Base-by-base conservation (phyloP, 257 asterid species). In the Cordia subcordata region DNA sequence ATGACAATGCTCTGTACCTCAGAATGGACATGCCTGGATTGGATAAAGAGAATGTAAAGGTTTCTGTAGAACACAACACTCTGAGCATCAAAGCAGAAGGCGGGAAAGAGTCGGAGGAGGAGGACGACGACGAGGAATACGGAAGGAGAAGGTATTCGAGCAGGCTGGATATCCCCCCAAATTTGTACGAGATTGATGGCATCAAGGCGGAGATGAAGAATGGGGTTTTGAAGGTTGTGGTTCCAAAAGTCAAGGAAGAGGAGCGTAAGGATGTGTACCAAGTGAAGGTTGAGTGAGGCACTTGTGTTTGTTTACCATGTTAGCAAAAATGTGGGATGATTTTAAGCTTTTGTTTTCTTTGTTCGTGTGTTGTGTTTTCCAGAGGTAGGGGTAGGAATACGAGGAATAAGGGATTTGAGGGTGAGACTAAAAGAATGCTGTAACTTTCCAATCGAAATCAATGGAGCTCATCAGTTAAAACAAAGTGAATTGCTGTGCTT, bases 121-220 rank as follows among this genome's bases (percentile, higher is more conserved):
- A 68, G 22, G 75, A 68, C 8, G 44, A 40, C n/a, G 66, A 39
- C 0, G 64, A 57, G 33, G 71, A 70, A 22, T 59, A 70, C 38
- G 57, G 45, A 11, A 27, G 69, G 11, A 42, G 77, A 38, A 60
- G 73, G 50, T 75, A 60, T 50, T 69, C 77, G 17, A 69, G 77
- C 8, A 69, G 82, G 56, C 49, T 79, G 0, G 71, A 63, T 15
- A 37, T 79, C 56, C 79, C 79, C 2, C 60, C 62, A 22, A 61
- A 70, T 17, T 4, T 63, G 12, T 75, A 75, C 63, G 69, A 75
- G 64, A 8, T 65, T 27, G 75, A 64, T 49, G 75, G 35, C 20
- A 75, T 79, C 11, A 72, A 69, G 55, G 82, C 85, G 0, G 85
- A 75, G 72, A 79, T 75, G 79, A 79, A 72, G 67, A 79, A 79